Conservation (phyloP, 2,329 filamentous ascomycete species). For the Penicillium sp. region DNA sequence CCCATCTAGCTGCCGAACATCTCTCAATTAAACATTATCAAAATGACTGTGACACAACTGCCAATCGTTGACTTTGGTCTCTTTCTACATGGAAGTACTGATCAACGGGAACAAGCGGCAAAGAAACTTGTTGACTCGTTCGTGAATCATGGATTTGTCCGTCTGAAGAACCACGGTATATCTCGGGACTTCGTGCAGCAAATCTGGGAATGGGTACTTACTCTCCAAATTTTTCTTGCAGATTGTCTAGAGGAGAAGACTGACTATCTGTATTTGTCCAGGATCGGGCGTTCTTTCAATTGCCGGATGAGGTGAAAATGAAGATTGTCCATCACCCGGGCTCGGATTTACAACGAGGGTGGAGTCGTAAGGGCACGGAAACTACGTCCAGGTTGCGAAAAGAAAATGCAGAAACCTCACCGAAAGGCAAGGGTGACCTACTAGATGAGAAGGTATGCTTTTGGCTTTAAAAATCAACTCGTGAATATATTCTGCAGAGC, state of each 20-base stretch:
- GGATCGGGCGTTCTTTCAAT: not conserved
- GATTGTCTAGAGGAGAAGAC: not conserved
- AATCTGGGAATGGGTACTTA: not conserved
- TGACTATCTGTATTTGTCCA: not conserved
- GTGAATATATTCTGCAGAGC: too few species aligned
- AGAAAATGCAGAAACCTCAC: not conserved
- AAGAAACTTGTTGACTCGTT: not conserved
- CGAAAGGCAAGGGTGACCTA: not conserved
- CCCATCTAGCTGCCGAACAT: too few species aligned
- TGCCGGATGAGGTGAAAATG: constrained; percentile 1
- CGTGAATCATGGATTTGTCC: not conserved
- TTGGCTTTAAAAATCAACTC: not conserved
- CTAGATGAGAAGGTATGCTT: constrained; percentile 1
- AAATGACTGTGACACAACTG: not conserved
- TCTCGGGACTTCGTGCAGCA: not conserved
- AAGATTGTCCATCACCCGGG: not conserved
- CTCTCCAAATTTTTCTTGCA: not conserved
- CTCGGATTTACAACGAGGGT: not conserved
- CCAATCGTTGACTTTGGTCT: not conserved
- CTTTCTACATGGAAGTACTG: not conserved
- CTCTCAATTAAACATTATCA: not conserved
- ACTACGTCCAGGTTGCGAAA: not conserved
- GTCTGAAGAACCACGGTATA: not conserved
- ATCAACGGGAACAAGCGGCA: not conserved
- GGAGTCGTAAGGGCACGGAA: not conserved